phyloP scores from a whole-genome alignment of 441 rosid species.

The Euphorbia celastroides region DNA sequence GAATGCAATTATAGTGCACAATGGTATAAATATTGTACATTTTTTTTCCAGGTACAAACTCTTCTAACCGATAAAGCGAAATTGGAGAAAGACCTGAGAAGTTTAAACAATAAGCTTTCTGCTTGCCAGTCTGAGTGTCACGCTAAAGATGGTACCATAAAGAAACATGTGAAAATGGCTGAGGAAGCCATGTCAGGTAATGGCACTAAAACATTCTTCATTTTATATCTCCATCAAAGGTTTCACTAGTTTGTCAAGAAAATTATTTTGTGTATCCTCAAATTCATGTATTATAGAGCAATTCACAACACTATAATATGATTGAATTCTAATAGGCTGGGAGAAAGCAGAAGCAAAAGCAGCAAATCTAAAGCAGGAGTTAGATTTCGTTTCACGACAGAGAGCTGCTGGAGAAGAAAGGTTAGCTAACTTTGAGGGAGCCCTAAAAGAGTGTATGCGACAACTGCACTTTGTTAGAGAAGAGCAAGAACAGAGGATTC shows the following conservation, averaged over 20 bases:
- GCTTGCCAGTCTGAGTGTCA: constrained; percentile 40
- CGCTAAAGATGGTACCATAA: constrained; percentile 38
- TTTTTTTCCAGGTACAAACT: constrained; percentile 35
- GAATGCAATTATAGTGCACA: background rate
- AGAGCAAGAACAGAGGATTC: constrained; percentile 72
- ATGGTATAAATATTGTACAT: background rate
- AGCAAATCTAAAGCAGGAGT: constrained; percentile 44
- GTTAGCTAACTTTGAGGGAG: constrained; percentile 44
- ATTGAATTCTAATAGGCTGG: constrained; percentile 36
- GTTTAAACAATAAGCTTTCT: constrained; percentile 51
- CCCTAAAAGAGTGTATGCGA: constrained; percentile 76
- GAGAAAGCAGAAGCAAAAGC: constrained; percentile 57
- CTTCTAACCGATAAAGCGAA: constrained; percentile 41
- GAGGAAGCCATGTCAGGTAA: constrained; percentile 64
- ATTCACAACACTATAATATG: constrained; percentile 5
- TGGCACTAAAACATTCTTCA: background rate
- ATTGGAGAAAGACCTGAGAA: constrained; percentile 44
- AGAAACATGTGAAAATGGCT: constrained; percentile 43
- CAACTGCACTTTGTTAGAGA: constrained; percentile 65
- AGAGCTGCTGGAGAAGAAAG: constrained; percentile 47
- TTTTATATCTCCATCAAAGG: background rate
- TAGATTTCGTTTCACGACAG: constrained; percentile 48
- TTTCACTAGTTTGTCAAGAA: background rate
- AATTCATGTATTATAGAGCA: background rate
- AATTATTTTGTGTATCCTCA: background rate